Evolutionary conservation across 805 yeast genomes (phyloP).

Genomic region (Limtongia smithiae): DNA sequence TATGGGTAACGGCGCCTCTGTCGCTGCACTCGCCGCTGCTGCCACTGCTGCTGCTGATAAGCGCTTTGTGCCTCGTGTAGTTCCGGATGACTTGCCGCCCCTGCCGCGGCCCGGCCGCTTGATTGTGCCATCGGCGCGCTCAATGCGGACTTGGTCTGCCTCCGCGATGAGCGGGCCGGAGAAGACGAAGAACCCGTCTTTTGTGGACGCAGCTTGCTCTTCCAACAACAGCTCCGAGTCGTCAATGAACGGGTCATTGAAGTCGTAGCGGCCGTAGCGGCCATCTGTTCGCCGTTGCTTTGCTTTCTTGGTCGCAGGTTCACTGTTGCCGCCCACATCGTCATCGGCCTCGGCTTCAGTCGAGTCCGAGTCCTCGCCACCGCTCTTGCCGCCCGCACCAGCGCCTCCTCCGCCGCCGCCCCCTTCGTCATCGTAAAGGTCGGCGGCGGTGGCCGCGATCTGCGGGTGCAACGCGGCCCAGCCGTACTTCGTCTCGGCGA

Average conservation of each 20-base stretch:
- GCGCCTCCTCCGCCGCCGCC: constrained; percentile 44
- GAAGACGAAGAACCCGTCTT: constrained; percentile 93
- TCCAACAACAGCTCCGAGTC: constrained; percentile 91
- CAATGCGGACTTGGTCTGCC: constrained; percentile 47
- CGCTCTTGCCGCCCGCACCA: constrained; percentile 43
- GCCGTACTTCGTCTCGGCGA: constrained; percentile 83
- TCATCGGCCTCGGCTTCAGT: constrained; percentile 19
- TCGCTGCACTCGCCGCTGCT: constrained; percentile 1
- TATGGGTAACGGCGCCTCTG: background rate
- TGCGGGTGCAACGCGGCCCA: constrained; percentile 44
- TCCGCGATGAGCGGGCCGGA: constrained; percentile 85
- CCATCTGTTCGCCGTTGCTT: constrained; percentile 74
- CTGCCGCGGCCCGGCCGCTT: constrained; percentile 32
- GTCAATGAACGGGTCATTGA: constrained; percentile 93
- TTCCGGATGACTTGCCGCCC: constrained; percentile 13
- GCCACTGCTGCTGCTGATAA: constrained; percentile 8
- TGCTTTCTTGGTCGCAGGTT: constrained; percentile 40
- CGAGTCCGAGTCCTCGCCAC: constrained; percentile 29
- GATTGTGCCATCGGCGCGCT: constrained; percentile 45
- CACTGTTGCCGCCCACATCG: constrained; percentile 34
- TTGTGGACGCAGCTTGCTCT: constrained; percentile 86
- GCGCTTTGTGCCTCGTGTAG: constrained; percentile 2
- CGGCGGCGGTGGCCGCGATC: constrained; percentile 25
- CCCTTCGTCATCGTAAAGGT: constrained; percentile 46
- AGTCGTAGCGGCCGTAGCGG: constrained; percentile 61